Evolutionary conservation across 345 rosid genomes (phyloP).

Genomic region (Mangifera indica): DNA sequence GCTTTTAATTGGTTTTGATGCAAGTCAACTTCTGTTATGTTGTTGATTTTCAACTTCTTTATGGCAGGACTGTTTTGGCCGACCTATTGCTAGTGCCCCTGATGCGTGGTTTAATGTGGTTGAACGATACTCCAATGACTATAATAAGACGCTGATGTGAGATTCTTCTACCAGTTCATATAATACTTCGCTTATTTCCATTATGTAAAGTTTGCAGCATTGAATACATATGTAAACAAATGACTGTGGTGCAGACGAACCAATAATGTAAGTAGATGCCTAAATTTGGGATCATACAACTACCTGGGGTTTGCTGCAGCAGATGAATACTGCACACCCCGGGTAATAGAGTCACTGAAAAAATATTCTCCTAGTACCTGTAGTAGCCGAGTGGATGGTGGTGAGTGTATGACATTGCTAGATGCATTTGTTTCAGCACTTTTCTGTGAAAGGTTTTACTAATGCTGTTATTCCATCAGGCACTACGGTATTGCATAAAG

Average conservation of each 20-base stretch:
- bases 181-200: neutral
- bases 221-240: neutral
- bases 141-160: constrained; percentile 82
- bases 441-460: constrained; percentile 18
- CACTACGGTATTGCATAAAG: constrained; percentile 67
- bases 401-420: constrained; percentile 29
- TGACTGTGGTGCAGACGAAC: constrained; percentile 61
- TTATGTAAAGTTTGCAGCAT: neutral
- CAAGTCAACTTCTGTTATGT: neutral
- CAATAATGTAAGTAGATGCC: constrained; percentile 61
- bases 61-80: constrained; percentile 78
- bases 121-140: constrained; percentile 77
- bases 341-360: constrained; percentile 73
- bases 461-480: constrained; percentile 43
- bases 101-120: constrained; percentile 89
- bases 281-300: constrained; percentile 93
- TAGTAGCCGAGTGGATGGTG: constrained; percentile 88
- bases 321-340: constrained; percentile 96
- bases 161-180: constrained; percentile 9
- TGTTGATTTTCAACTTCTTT: neutral
- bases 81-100: constrained; percentile 85
- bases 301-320: constrained; percentile 95
- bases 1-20: neutral
- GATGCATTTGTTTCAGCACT: neutral
- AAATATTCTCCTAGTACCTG: constrained; percentile 83